A percentile compares a stretch with the other conserved stretches of the same genome.
Evolutionary conservation across 208 protist genomes (phyloP).

Genomic region (Angomonas ambiguus): DNA sequence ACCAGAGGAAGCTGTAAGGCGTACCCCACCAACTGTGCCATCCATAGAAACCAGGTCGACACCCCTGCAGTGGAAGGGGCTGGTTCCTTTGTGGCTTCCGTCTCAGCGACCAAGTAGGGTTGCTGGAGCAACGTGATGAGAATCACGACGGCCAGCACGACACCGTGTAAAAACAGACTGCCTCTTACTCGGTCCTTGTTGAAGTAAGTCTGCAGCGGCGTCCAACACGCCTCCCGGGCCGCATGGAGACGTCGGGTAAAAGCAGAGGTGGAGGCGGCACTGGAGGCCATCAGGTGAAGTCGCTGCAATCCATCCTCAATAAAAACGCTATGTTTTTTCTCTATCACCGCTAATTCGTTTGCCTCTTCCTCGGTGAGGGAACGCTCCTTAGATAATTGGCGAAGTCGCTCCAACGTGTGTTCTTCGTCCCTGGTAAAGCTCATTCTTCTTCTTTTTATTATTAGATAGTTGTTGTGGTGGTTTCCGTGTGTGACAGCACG

Average conservation of each 20-base stretch:
- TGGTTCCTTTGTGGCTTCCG: background rate
- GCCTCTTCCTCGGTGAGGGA: slow-evolving; percentile 21
- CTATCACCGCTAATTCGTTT: slow-evolving; percentile 14
- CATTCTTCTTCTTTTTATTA: no score
- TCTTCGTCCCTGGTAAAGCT: slow-evolving; percentile 36
- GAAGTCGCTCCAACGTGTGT: slow-evolving; percentile 24
- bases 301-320: slow-evolving; percentile 26
- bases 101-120: no score
- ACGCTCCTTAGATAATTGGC: slow-evolving; percentile 6
- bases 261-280: slow-evolving; percentile 3
- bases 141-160: background rate
- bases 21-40: no score
- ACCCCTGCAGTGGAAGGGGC: no score
- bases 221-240: no score
- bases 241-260: no score
- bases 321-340: slow-evolving; percentile 30
- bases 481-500: background rate
- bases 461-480: no score
- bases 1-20: no score
- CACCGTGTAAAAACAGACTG: background rate
- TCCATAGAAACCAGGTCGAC: no score
- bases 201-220: background rate
- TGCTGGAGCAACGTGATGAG: no score
- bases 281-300: slow-evolving; percentile 23
- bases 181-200: background rate